These are phyloP conservation scores for Ogataea ramenticola DNA, from an alignment of 805 yeast species.

Conservation along the genomic window DNA sequence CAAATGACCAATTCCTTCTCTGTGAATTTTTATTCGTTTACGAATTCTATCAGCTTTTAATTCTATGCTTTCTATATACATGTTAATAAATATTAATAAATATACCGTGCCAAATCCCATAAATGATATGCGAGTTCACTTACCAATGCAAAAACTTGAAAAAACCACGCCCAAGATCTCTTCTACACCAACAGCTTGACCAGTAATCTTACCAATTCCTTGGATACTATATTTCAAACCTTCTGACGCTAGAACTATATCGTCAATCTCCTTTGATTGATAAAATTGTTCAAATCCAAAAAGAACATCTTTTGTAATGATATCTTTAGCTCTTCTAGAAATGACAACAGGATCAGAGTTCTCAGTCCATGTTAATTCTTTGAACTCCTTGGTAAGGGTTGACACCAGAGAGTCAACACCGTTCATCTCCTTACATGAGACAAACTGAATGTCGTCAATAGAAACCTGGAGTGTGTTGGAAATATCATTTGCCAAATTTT, in stretches of 20 bases:
- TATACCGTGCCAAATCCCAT: neutral
- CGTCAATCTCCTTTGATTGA: constrained; percentile 42
- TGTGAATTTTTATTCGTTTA: too few species aligned
- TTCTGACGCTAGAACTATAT: constrained; percentile 76
- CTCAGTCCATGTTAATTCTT: constrained; percentile 39
- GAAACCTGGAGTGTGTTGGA: constrained; percentile 9
- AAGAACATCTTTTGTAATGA: constrained; percentile 67
- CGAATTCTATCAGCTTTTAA: too few species aligned
- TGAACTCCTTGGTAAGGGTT: constrained; percentile 38
- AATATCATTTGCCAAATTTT: constrained; percentile 13
- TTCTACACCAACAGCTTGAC: constrained; percentile 81
- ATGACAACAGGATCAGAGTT: constrained; percentile 61
- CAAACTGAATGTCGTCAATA: constrained; percentile 9
- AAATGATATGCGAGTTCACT: constrained; percentile 29
- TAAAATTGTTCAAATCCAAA: constrained; percentile 65
- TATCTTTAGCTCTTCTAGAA: constrained; percentile 69
- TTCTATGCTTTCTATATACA: neutral
- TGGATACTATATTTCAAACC: constrained; percentile 65
- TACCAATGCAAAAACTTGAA: constrained; percentile 90
- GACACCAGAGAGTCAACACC: constrained; percentile 49
- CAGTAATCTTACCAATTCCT: constrained; percentile 90
- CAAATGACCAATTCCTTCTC: too few species aligned
- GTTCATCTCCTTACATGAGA: constrained; percentile 51
- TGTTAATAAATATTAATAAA: neutral
- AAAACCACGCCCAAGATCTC: constrained; percentile 89